phyloP scores from a whole-genome alignment of 2,329 filamentous ascomycete genomes.

The Microdochium bolleyi region DNA sequence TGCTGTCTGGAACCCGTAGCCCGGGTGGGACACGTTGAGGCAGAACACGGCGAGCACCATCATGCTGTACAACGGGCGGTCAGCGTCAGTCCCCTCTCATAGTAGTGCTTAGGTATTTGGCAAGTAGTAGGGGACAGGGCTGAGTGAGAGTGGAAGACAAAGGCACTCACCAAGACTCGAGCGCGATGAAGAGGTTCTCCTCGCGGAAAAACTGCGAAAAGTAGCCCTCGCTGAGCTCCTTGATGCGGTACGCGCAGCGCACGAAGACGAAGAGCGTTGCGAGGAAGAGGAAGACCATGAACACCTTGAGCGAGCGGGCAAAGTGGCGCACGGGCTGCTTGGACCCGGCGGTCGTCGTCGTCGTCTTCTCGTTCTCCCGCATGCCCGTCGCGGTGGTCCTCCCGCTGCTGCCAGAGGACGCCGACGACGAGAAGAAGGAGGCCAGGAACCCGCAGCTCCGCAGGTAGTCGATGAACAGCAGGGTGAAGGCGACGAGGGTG shows the following conservation, averaged over 20 bases:
- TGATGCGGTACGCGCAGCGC: constrained; percentile 57
- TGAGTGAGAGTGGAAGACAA: background rate
- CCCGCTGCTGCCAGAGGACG: constrained; percentile 29
- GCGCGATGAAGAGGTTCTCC: constrained; percentile 47
- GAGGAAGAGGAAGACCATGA: constrained; percentile 44
- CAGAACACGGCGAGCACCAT: background rate
- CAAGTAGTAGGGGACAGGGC: background rate
- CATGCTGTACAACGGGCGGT: background rate
- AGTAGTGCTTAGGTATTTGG: background rate
- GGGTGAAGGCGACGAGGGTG: constrained; percentile 46
- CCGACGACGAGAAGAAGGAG: constrained; percentile 21
- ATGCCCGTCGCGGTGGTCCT: constrained; percentile 18
- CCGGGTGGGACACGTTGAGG: background rate
- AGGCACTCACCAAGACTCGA: constrained; percentile 37
- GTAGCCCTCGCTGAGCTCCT: constrained; percentile 59
- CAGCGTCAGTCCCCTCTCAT: background rate
- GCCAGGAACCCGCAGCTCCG: constrained; percentile 26
- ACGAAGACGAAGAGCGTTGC: constrained; percentile 57
- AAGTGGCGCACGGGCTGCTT: too few species aligned
- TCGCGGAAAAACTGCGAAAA: constrained; percentile 46
- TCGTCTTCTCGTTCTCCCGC: constrained; percentile 16
- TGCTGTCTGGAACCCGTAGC: background rate
- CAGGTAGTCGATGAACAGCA: constrained; percentile 41
- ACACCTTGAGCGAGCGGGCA: constrained; percentile 40
- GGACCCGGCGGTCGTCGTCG: too few species aligned